Evolutionary conservation across 2,329 filamentous ascomycete genomes (phyloP), one percentile per base, ranked within the genome.

Genomic region (Scedosporium minutisporum): DNA sequence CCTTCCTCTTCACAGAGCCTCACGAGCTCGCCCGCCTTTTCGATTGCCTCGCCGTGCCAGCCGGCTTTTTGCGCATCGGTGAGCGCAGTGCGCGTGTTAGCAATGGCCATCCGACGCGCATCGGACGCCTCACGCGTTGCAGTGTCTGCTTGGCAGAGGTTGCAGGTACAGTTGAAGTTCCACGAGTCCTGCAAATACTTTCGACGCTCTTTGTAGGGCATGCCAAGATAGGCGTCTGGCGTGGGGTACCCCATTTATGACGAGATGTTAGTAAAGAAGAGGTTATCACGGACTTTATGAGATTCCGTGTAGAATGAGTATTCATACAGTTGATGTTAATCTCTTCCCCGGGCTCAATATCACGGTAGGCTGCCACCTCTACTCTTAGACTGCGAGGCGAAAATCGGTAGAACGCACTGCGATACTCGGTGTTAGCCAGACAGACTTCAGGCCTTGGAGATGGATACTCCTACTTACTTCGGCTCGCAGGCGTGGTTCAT

Each of bases 401-500:
- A 64, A 73, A 73, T 3, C 71, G 69, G 51, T 68, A 71, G 25
- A 71, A 73, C 23, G 72, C 68, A 61, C 73, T 75, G 57, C 5
- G 16, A 4, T n/a, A 16, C 18, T 2, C 0, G 9, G 53, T 63
- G 12, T 63, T 60, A 29, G 42, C 6, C 38, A 6, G 5, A 7
- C 58, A 23, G 38, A 16, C 38, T n/a, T 48, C 23, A 14, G 5
- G 10, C 33, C 33, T 38, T 10, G 10, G 9, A 9, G 3, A 38
- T 3, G 10, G n/a, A 18, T 29, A 3, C 33, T 12, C 9, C 33
- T 6, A 65, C 70, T 58, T 62, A 75, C 73, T 75, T 76, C 42
- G 74, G 72, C 61, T 67, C 69, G 57, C 74, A 76, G 1, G 68
- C 73, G 44, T 76, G 73, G 62, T 76, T 76, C 44, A 76, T 59